Evolutionary conservation across 305 asterid species (phyloP), one percentile per base, ranked within the genome.

Genomic region (Salvia sclarea): DNA sequence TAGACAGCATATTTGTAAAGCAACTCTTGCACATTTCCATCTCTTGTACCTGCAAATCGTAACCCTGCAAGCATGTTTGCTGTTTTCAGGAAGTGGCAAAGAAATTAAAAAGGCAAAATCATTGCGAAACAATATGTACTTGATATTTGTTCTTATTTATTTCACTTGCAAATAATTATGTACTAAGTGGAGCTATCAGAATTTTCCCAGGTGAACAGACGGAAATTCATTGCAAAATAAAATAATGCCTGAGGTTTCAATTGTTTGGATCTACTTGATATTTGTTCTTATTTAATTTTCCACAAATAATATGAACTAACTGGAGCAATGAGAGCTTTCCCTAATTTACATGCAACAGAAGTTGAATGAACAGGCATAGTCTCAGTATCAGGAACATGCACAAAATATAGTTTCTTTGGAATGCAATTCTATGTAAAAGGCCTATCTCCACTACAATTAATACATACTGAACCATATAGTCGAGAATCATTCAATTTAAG

Each of bases 1-100:
- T 91, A 85, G 63, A 83, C 72, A 64, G 97, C 96, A 76, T 87
- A 89, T 80, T 76, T 83, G 80, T 94, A 85, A 64, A 94, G 96
- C 80, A 94, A 81, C 66, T 91, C 98, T 57, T 89, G 96, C 60
- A 91, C 86, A 78, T 86, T 91, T 73, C 88, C 96, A 84, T 94
- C 96, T 72, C 91, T 84, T 44, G 95, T 91, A 74, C 99, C 99
- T 61, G 99, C 98, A 86, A 86, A 94, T 78, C 95, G 86, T 80
- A 94, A 78, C 69, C 98, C 99, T 94, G 82, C 68, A 69, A 77
- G 71, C 38, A 66, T 45, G 64, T 65, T 52, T 7, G 59, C 40
- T 31, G 43, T 74, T 47, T 21, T 59, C 37, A 69, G 31, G 64
- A 68, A 70, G 60, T 22, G 37, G 59, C 48, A 54, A 59, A 56